Percentiles rank a stretch among this genome's conserved stretches.
Evolutionary conservation across 1,284 basidiomycete species (phyloP).

Genomic region (Ustilago bromivora): DNA sequence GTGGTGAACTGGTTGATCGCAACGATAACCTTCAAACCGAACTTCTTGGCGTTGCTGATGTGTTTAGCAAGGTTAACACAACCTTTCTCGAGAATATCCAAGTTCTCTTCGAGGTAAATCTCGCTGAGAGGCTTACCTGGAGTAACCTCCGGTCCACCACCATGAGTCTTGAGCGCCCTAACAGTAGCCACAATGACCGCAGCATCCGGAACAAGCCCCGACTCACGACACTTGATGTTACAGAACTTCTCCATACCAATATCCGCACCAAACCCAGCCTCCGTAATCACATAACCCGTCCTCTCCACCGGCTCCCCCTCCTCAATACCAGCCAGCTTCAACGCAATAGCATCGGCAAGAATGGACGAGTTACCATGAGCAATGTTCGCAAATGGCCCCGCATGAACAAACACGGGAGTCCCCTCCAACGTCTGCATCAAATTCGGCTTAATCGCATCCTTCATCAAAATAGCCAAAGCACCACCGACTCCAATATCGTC

Average conservation of each 20-base stretch:
- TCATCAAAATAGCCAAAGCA: conserved; percentile 96
- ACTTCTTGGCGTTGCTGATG: conserved; percentile 94
- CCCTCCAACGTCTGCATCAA: conserved; percentile 99
- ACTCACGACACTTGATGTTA: conserved; percentile 98
- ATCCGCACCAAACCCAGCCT: conserved; percentile 98
- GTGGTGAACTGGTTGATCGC: conserved; percentile 94
- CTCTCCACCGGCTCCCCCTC: conserved; percentile 84
- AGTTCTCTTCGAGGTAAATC: conserved; percentile 93
- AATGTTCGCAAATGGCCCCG: conserved; percentile 98
- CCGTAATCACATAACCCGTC: conserved; percentile 95
- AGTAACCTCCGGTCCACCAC: conserved; percentile 95
- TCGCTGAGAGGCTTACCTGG: conserved; percentile 94
- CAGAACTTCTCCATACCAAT: conserved; percentile 91
- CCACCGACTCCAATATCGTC: conserved; percentile 97
- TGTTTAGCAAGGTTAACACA: conserved; percentile 94
- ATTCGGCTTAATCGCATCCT: conserved; percentile 99
- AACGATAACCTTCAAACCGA: conserved; percentile 95
- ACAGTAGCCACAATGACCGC: conserved; percentile 97
- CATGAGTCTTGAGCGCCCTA: conserved; percentile 98
- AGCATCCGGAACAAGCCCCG: conserved; percentile 91
- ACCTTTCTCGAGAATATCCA: conserved; percentile 89
- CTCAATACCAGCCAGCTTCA: conserved; percentile 97
- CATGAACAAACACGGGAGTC: conserved; percentile 98
- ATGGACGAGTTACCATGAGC: conserved; percentile 99
- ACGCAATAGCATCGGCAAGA: conserved; percentile 92